Base-by-base conservation (phyloP, 179 eudicot genomes). In the Silene vulgaris region DNA sequence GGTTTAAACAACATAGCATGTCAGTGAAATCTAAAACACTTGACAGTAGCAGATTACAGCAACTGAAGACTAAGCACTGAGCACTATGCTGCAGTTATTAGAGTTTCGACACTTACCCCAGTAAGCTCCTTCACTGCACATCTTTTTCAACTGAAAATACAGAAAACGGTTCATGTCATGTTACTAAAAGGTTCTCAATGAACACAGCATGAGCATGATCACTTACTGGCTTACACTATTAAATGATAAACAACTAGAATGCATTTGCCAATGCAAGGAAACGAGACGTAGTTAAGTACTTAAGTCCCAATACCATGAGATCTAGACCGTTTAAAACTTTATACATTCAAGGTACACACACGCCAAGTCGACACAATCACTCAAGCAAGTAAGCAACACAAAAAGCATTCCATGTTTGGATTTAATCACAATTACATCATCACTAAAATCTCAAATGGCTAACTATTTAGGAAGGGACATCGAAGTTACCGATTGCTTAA, bases 121-220 rank as follows among this genome's bases (percentile, higher is more conserved):
- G 73, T 75, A 83, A 54, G 84, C 85, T 69, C 88, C 88, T 85
- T 85, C 86, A 73, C 78, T 80, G 75, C 88, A 85, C 88, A 85
- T 85, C 73, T 78, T 80, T 63, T 78, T 82, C 76, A 85, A 26
- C 88, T 85, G 84, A 70, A 80, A 64, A 73, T 2, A 54, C 30
- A 74, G 29, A 23, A 68, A 23, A 45, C 14, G 69, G 26, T 64
- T 77, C 30, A 43, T 40, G 69, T 77, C 30, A 43, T 40, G 17
- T 1, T 35, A 4, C 14, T 3, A 13, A 20, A 35, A 4, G 30
- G 14, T n/a, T 23, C 23, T 40, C 43, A 45, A 23, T 28, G 14
- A 29, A 61, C 48, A 11, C 8, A 43, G 11, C 69, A 69, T 32
- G 17, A 43, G 11, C 69, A 69, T 32, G 17, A 14, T 23, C 9